Evolutionary conservation across 2,329 filamentous ascomycete species (phyloP).

Genomic region (Penicillium oxalicum): DNA sequence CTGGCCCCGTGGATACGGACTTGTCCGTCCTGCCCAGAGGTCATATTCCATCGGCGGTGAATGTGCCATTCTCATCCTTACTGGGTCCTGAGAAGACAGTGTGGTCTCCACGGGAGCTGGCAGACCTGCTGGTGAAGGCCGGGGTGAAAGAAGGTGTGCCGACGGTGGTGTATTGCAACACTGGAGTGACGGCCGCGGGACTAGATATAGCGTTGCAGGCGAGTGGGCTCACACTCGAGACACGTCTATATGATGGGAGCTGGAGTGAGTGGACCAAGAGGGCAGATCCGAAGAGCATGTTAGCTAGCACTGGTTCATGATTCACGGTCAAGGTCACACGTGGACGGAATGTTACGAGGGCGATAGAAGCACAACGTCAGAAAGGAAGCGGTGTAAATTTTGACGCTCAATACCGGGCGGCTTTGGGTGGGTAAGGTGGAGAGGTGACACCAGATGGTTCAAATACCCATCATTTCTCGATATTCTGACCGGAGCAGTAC

Average conservation of each 20-base stretch:
- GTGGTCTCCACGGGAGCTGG: background rate
- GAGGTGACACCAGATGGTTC: too few species aligned
- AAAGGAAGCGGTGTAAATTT: too few species aligned
- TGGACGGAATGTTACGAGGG: too few species aligned
- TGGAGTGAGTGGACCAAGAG: slow-evolving; percentile 27
- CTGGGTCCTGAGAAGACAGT: background rate
- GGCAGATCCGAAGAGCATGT: slow-evolving; percentile 9
- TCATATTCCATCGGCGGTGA: background rate
- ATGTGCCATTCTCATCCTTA: background rate
- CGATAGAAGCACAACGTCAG: too few species aligned
- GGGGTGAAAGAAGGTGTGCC: slow-evolving; percentile 11
- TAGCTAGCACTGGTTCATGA: too few species aligned
- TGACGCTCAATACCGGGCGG: too few species aligned
- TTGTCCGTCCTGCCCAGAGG: background rate
- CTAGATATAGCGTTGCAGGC: slow-evolving; percentile 20
- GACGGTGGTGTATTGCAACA: slow-evolving; percentile 25
- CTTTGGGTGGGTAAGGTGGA: too few species aligned
- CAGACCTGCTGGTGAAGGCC: background rate
- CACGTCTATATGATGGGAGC: slow-evolving; percentile 28
- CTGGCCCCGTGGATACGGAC: background rate
- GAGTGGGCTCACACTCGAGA: slow-evolving; percentile 13
- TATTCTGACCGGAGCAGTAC: too few species aligned
- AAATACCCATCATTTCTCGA: too few species aligned
- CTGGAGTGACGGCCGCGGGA: slow-evolving; percentile 26
- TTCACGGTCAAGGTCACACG: too few species aligned